Evolutionary conservation across 768 basidiomycete species (phyloP).

Genomic region (Lactarius akahatsu): DNA sequence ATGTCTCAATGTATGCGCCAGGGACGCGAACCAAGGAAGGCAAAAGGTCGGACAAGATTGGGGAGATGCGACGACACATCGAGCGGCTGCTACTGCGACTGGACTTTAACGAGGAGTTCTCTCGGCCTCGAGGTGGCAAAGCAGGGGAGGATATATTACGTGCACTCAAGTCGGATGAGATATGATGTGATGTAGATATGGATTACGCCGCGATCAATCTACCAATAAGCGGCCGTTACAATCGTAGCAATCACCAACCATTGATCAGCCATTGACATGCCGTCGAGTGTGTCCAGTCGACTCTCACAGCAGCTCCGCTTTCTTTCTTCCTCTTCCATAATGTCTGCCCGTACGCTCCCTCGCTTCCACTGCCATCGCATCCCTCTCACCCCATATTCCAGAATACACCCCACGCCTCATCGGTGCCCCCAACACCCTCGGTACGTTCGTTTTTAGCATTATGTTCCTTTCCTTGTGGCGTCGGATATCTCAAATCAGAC

Average conservation of each 20-base stretch:
- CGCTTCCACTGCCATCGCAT: slow-evolving; percentile 25
- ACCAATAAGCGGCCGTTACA: slow-evolving; percentile 1
- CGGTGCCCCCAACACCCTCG: slow-evolving; percentile 90
- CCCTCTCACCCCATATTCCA: slow-evolving; percentile 33
- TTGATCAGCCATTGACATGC: slow-evolving; percentile 17
- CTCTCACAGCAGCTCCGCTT: slow-evolving; percentile 64
- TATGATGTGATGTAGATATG: slow-evolving; percentile 15
- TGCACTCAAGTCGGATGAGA: slow-evolving; percentile 34
- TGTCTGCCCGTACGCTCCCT: slow-evolving; percentile 55
- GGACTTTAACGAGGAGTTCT: slow-evolving; percentile 82
- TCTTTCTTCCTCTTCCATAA: slow-evolving; percentile 49
- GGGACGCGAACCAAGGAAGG: slow-evolving; percentile 51
- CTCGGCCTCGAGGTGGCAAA: slow-evolving; percentile 38
- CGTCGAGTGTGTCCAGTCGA: slow-evolving; percentile 36
- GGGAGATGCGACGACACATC: slow-evolving; percentile 72
- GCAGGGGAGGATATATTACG: slow-evolving; percentile 43
- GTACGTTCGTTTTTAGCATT: slow-evolving; percentile 44
- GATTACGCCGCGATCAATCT: neutral
- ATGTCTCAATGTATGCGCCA: slow-evolving; percentile 41
- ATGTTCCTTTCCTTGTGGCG: neutral
- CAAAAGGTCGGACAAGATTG: slow-evolving; percentile 57
- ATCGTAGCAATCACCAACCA: neutral
- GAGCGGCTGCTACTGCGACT: slow-evolving; percentile 79
- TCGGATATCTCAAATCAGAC: slow-evolving; percentile 16
- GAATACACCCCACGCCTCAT: slow-evolving; percentile 76